Percentiles rank a stretch among this genome's conserved stretches.
Conservation (phyloP, 176 grass and related monocot genomes). For the Coix lacrymajobi region DNA sequence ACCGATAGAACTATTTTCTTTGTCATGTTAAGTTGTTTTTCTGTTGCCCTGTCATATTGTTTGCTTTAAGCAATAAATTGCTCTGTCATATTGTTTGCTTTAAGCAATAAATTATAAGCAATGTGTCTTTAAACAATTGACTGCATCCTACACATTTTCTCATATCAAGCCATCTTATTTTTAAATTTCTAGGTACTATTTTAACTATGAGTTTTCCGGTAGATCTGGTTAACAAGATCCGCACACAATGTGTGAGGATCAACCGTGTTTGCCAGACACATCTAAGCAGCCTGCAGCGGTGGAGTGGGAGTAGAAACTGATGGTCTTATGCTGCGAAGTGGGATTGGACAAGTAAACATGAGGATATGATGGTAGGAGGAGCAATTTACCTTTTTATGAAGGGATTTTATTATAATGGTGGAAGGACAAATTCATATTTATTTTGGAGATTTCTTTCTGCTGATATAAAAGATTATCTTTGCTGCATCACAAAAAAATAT, state of each 20-base stretch:
- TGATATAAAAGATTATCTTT: too few species aligned
- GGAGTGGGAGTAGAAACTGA: conserved; percentile 62
- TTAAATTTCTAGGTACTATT: too few species aligned
- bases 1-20: neutral
- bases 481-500: too few species aligned
- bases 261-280: conserved; percentile 67
- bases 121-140: neutral
- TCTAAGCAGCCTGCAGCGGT: conserved; percentile 77
- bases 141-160: neutral
- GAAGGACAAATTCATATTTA: too few species aligned
- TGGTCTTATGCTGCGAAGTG: too few species aligned
- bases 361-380: too few species aligned
- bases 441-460: too few species aligned
- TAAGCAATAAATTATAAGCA: neutral
- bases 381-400: too few species aligned
- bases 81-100: too few species aligned
- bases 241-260: conserved; percentile 69
- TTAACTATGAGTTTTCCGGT: too few species aligned
- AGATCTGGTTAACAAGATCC: conserved; percentile 73
- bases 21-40: neutral
- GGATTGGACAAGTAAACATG: too few species aligned
- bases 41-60: neutral
- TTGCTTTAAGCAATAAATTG: neutral
- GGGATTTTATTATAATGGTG: too few species aligned
- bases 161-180: conserved; percentile 96